A percentile compares a stretch with the other conserved stretches of the same genome.
Conservation (phyloP, 208 protist genomes). For the Trypanosoma vivax region DNA sequence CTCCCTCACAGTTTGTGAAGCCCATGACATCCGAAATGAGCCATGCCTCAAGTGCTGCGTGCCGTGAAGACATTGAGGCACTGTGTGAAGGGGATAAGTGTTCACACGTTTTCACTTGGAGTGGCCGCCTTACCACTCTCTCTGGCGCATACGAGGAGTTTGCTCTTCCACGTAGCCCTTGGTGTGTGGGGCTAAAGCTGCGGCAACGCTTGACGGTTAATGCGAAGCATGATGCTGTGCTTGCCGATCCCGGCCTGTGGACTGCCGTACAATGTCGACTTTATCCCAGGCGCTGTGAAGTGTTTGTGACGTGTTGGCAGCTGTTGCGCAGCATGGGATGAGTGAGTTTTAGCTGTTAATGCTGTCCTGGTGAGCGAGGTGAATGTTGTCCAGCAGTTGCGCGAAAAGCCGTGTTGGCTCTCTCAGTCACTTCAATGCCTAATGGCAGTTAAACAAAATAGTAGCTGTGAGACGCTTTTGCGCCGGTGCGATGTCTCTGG, state of each 20-base stretch:
- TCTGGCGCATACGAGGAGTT: conserved; percentile 59
- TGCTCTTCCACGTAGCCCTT: conserved; percentile 34
- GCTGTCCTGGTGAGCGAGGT: conserved; percentile 46
- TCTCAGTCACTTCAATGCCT: conserved; percentile 20
- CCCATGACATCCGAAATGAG: too few relatives aligned
- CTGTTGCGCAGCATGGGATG: conserved; percentile 22
- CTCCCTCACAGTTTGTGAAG: too few relatives aligned
- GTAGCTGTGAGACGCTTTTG: conserved; percentile 49
- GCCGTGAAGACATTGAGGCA: too few relatives aligned
- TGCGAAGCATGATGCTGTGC: neutral
- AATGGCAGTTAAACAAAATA: conserved; percentile 26
- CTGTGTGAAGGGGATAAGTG: too few relatives aligned
- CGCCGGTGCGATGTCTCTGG: conserved; percentile 36
- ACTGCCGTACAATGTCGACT: conserved; percentile 49
- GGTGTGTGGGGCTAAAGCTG: conserved; percentile 6
- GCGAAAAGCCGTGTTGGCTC: neutral
- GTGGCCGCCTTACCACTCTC: conserved; percentile 17
- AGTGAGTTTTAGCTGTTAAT: conserved; percentile 33
- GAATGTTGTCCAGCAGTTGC: conserved; percentile 20
- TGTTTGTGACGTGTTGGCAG: conserved; percentile 24
- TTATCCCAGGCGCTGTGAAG: conserved; percentile 25
- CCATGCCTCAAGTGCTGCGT: too few relatives aligned
- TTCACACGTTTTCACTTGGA: neutral
- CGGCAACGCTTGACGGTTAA: neutral
- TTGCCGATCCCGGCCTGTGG: conserved; percentile 25